These are phyloP conservation scores for Smittium mucronatum DNA, from an alignment of 371 early-diverging fungal genomes.

Conservation along the genomic window DNA sequence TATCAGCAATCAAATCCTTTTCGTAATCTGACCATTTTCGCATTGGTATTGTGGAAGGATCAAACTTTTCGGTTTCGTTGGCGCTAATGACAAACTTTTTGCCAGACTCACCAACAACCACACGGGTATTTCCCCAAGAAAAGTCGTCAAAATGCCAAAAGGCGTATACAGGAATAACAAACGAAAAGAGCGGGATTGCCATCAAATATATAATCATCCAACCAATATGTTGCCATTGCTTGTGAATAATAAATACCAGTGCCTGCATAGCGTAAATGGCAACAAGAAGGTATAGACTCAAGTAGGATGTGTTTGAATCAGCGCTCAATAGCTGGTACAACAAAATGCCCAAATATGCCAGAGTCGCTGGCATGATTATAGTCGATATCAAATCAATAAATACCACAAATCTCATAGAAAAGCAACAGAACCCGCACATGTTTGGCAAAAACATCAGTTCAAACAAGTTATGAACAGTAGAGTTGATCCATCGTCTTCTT, in stretches of 20 bases:
- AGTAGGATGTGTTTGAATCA: slow-evolving; percentile 74
- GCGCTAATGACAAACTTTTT: slow-evolving; percentile 40
- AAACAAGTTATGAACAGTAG: slow-evolving; percentile 89
- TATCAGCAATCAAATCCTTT: no score
- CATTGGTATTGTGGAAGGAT: slow-evolving; percentile 70
- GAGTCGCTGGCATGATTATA: slow-evolving; percentile 81
- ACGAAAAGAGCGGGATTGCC: slow-evolving; percentile 72
- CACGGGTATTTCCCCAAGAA: slow-evolving; percentile 94
- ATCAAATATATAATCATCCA: slow-evolving; percentile 92
- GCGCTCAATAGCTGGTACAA: slow-evolving; percentile 70
- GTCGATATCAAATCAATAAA: slow-evolving; percentile 88
- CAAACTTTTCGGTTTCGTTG: slow-evolving; percentile 60
- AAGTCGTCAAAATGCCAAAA: slow-evolving; percentile 98
- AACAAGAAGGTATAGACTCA: slow-evolving; percentile 53
- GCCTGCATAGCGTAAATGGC: slow-evolving; percentile 75
- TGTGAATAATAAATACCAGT: slow-evolving; percentile 67
- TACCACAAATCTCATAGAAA: slow-evolving; percentile 98
- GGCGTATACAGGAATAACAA: slow-evolving; percentile 67
- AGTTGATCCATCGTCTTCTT: slow-evolving; percentile 97
- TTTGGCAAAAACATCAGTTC: slow-evolving; percentile 77
- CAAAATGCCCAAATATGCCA: slow-evolving; percentile 69
- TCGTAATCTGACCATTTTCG: slow-evolving; percentile 88
- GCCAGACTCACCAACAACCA: slow-evolving; percentile 31
- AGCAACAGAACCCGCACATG: slow-evolving; percentile 94
- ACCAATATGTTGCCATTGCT: slow-evolving; percentile 88